phyloP scores from a whole-genome alignment of 495 filamentous ascomycete genomes.

The Astrothelium subdiscretum region DNA sequence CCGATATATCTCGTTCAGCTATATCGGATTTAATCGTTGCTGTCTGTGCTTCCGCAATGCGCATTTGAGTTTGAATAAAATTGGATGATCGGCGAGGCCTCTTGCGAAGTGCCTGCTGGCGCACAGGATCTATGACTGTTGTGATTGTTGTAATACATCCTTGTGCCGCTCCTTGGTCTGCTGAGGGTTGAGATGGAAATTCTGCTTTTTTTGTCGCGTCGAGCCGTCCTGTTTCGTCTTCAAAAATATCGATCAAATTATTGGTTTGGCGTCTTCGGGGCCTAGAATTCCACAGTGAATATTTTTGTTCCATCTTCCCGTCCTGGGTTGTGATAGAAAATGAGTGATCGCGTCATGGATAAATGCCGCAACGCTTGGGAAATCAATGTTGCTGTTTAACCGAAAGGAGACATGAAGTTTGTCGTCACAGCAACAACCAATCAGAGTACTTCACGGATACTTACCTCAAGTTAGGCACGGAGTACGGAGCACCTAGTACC shows the following conservation, averaged over 20 bases:
- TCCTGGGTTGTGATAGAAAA: constrained; percentile 3
- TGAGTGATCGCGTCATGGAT: background rate
- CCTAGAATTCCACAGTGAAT: constrained; percentile 1
- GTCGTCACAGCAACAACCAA: background rate
- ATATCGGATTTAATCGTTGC: background rate
- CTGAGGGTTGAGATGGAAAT: background rate
- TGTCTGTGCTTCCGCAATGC: background rate
- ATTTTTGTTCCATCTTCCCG: constrained; percentile 3
- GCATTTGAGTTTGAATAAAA: background rate
- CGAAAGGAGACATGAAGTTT: background rate
- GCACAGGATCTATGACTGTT: constrained; percentile 5
- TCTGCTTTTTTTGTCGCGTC: constrained; percentile 1
- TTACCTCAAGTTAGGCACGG: background rate
- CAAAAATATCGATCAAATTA: constrained; percentile 8
- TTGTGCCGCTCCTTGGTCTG: background rate
- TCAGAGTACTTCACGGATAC: background rate
- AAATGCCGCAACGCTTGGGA: background rate
- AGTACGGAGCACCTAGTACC: no score
- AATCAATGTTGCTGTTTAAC: background rate
- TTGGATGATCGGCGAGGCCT: constrained; percentile 8
- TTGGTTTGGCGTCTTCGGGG: background rate
- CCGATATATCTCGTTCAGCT: background rate
- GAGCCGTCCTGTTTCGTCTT: constrained; percentile 11
- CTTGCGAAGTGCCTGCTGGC: constrained; percentile 5
- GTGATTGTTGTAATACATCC: background rate